Evolutionary conservation across 1,139 yeast species (phyloP).

Genomic region (Protomyces lactucae-debilis): DNA sequence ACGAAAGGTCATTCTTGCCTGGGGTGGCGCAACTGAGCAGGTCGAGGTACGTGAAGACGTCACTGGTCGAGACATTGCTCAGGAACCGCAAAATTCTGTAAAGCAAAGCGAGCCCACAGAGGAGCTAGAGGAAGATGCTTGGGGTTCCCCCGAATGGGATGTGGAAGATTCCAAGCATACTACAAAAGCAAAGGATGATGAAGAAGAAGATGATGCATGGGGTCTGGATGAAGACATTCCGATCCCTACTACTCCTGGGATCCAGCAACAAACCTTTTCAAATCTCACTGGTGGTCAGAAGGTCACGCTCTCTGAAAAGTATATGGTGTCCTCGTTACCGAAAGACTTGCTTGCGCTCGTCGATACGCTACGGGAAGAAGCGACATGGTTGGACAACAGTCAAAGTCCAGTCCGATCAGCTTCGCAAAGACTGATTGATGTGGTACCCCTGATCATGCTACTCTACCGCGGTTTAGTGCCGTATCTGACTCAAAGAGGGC

Average conservation of each 20-base stretch:
- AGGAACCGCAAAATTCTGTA: not conserved
- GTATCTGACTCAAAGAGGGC: not conserved
- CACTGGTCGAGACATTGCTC: not conserved
- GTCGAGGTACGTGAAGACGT: constrained; percentile 9
- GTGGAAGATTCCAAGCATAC: not conserved
- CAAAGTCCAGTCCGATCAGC: not conserved
- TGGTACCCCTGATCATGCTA: not conserved
- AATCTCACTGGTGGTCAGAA: not conserved
- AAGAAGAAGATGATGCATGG: not conserved
- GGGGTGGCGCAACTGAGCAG: constrained; percentile 6
- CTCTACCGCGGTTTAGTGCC: constrained; percentile 6
- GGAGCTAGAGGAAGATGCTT: constrained; percentile 9
- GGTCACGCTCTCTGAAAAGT: not conserved
- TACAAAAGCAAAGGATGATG: not conserved
- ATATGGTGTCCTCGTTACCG: constrained; percentile 10
- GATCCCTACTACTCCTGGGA: not conserved
- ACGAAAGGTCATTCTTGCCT: not conserved
- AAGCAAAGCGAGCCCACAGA: not conserved
- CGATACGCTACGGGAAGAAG: not conserved
- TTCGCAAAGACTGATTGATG: not conserved
- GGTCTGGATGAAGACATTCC: not conserved
- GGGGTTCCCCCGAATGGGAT: constrained; percentile 2
- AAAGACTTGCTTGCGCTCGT: constrained; percentile 1
- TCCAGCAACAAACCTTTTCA: not conserved
- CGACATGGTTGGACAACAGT: not conserved